Evolutionary conservation across 371 early-diverging fungal genomes (phyloP).

Genomic region (Mucor saturninus): DNA sequence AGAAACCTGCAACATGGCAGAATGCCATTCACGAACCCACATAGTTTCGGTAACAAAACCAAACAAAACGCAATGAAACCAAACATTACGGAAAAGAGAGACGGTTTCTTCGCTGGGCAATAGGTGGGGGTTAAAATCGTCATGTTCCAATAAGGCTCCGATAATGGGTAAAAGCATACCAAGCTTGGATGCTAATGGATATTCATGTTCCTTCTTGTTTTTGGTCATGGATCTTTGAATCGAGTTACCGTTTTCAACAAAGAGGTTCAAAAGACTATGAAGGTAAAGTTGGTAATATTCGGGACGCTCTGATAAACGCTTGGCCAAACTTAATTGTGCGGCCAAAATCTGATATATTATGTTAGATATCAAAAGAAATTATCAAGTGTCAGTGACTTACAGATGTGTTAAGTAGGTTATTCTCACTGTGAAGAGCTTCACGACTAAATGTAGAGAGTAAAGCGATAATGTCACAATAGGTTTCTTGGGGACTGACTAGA

Average conservation of each 20-base stretch:
- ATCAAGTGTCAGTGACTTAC: conserved; percentile 33
- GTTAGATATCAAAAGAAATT: conserved; percentile 59
- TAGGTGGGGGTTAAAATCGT: conserved; percentile 68
- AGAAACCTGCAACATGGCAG: conserved; percentile 73
- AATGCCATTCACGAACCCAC: conserved; percentile 81
- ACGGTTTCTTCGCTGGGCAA: conserved; percentile 68
- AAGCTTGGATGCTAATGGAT: conserved; percentile 62
- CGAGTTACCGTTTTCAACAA: conserved; percentile 76
- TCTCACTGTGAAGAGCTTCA: conserved; percentile 47
- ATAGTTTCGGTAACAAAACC: conserved; percentile 79
- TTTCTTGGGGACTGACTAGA: conserved; percentile 53
- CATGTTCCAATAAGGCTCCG: conserved; percentile 60
- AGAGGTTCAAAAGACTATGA: conserved; percentile 58
- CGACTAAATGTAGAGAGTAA: conserved; percentile 55
- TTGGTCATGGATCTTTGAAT: conserved; percentile 58
- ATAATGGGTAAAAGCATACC: conserved; percentile 73
- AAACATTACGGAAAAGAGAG: conserved; percentile 82
- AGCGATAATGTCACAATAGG: conserved; percentile 60
- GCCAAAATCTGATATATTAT: conserved; percentile 27
- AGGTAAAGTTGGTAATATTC: conserved; percentile 67
- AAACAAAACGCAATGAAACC: conserved; percentile 87
- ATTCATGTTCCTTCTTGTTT: conserved; percentile 55
- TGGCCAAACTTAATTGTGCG: conserved; percentile 55
- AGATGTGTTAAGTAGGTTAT: conserved; percentile 50
- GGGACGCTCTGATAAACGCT: conserved; percentile 52